Conservation (phyloP, 2,329 filamentous ascomycete species). For the Laburnicola sp. region DNA sequence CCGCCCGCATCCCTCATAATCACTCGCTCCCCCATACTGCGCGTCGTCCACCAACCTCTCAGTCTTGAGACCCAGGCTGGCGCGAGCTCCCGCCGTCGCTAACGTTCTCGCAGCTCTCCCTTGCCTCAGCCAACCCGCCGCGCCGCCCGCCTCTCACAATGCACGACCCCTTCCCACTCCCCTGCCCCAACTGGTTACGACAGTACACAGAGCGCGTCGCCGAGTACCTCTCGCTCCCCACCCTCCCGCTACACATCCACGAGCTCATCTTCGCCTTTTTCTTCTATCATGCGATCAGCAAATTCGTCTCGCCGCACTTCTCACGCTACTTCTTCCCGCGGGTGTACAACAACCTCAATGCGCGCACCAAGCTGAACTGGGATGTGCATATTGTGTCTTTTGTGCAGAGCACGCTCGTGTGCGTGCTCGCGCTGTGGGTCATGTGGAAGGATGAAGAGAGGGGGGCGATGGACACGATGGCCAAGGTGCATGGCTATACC, state of each 20-base stretch:
- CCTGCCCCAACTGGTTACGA: slow-evolving; percentile 58
- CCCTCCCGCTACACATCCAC: slow-evolving; percentile 76
- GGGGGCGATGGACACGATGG: slow-evolving; percentile 66
- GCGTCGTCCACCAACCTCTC: neutral
- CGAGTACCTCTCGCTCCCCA: slow-evolving; percentile 62
- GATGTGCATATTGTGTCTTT: slow-evolving; percentile 84
- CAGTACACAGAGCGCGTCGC: slow-evolving; percentile 65
- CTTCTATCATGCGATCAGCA: slow-evolving; percentile 70
- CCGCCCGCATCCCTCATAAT: slow-evolving; percentile 5
- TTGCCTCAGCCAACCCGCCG: slow-evolving; percentile 12
- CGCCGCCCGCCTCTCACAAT: too few species aligned
- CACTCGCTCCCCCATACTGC: neutral
- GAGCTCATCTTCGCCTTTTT: slow-evolving; percentile 69
- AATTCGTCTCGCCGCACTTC: slow-evolving; percentile 67
- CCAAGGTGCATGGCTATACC: slow-evolving; percentile 77
- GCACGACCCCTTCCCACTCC: slow-evolving; percentile 70
- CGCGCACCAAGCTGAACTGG: slow-evolving; percentile 74
- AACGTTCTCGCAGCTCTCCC: slow-evolving; percentile 6
- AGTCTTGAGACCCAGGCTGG: neutral
- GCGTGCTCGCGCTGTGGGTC: slow-evolving; percentile 69
- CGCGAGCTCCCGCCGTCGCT: neutral
- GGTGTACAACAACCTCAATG: slow-evolving; percentile 64
- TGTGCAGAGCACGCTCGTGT: slow-evolving; percentile 74
- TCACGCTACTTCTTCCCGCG: slow-evolving; percentile 64
- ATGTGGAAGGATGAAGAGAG: slow-evolving; percentile 69